Evolutionary conservation across 2,329 filamentous ascomycete species (phyloP).

Genomic region (Leptographium procerum): DNA sequence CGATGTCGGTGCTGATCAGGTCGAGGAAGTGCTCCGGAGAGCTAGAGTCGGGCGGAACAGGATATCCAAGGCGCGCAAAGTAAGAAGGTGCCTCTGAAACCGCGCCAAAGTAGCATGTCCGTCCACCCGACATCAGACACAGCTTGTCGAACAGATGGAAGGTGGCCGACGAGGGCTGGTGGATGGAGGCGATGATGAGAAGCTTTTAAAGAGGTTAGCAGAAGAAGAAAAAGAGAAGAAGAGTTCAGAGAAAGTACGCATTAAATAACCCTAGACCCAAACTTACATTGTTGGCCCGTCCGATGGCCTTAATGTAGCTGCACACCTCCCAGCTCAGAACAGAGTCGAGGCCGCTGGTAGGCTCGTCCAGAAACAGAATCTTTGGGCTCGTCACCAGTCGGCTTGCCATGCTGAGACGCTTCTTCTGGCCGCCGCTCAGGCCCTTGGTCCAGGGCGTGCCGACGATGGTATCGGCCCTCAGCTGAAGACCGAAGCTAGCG

Average conservation of each 20-base stretch:
- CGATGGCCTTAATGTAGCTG: slow-evolving; percentile 56
- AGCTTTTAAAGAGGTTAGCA: slow-evolving; percentile 33
- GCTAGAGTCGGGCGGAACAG: slow-evolving; percentile 60
- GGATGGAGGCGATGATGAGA: slow-evolving; percentile 71
- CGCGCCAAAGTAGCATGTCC: slow-evolving; percentile 61
- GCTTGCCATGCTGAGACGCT: slow-evolving; percentile 66
- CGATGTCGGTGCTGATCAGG: slow-evolving; percentile 67
- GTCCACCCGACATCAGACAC: slow-evolving; percentile 59
- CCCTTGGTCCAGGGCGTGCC: slow-evolving; percentile 77
- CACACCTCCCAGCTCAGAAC: slow-evolving; percentile 67
- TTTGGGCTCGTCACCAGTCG: slow-evolving; percentile 73
- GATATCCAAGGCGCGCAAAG: slow-evolving; percentile 48
- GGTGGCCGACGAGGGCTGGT: slow-evolving; percentile 71
- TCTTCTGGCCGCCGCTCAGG: slow-evolving; percentile 76
- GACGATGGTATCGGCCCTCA: slow-evolving; percentile 58
- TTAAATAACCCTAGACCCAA: no score
- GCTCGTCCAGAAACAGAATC: slow-evolving; percentile 73
- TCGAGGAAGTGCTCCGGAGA: slow-evolving; percentile 74
- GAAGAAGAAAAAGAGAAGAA: no score
- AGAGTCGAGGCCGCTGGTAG: slow-evolving; percentile 74
- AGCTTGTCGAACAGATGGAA: slow-evolving; percentile 75
- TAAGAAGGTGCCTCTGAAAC: slow-evolving; percentile 47
- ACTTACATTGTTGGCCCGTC: slow-evolving; percentile 51
- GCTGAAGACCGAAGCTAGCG: slow-evolving; percentile 58
- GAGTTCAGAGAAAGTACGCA: no score